These are phyloP conservation scores for Chytridium lagenaria DNA, from an alignment of 371 early-diverging fungal species.

Conservation along the genomic window DNA sequence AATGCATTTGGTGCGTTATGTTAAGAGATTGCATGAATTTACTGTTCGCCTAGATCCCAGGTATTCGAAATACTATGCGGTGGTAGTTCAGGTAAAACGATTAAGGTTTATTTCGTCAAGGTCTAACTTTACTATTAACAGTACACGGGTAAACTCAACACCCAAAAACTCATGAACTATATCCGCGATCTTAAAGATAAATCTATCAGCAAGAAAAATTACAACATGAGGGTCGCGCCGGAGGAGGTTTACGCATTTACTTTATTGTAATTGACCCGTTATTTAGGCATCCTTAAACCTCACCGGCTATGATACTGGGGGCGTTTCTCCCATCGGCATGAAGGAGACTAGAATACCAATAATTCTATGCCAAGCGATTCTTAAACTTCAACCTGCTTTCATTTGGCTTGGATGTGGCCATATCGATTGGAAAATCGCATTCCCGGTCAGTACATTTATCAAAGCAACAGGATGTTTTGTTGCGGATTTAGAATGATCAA, in stretches of 20 bases:
- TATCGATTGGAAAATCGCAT: conserved; percentile 83
- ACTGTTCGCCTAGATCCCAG: conserved; percentile 33
- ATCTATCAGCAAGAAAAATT: conserved; percentile 41
- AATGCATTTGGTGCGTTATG: conserved; percentile 34
- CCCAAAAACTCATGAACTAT: conserved; percentile 67
- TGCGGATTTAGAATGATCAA: conserved; percentile 58
- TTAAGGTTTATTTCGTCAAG: neutral
- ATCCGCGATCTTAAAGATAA: conserved; percentile 52
- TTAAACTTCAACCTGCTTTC: conserved; percentile 71
- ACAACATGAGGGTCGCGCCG: conserved; percentile 55
- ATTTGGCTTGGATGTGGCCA: conserved; percentile 89
- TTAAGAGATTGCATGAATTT: neutral
- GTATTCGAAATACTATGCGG: conserved; percentile 47
- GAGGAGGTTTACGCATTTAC: conserved; percentile 60
- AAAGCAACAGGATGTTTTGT: conserved; percentile 63
- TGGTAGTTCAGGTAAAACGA: conserved; percentile 42
- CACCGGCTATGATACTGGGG: conserved; percentile 75
- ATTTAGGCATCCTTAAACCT: conserved; percentile 50
- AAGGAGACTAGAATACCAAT: conserved; percentile 63
- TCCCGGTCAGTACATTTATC: conserved; percentile 72
- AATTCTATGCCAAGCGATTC: conserved; percentile 66
- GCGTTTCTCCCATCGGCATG: conserved; percentile 72
- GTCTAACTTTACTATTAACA: conserved; percentile 24
- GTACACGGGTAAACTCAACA: conserved; percentile 77
- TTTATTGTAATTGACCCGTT: conserved; percentile 45